phyloP scores from a whole-genome alignment of 306 rosid species.

The Vicia villosa region DNA sequence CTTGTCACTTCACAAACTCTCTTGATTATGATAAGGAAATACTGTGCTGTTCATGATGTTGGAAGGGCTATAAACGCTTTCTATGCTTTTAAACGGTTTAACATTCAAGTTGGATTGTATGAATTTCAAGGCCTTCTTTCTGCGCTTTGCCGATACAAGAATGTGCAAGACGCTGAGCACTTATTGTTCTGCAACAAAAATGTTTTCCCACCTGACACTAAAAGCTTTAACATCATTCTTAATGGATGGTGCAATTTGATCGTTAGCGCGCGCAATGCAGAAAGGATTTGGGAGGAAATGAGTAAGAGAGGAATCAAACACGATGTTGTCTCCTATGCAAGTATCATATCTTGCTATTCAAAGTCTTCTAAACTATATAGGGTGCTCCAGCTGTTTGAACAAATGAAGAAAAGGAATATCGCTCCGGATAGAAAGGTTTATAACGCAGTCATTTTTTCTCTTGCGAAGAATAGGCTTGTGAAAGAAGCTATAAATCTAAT shows the following conservation, averaged over 20 bases:
- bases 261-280: conserved; percentile 62
- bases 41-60: conserved; percentile 75
- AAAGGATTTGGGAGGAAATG: conserved; percentile 88
- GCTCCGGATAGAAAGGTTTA: conserved; percentile 78
- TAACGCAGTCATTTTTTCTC: conserved; percentile 72
- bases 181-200: conserved; percentile 62
- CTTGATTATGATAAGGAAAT: conserved; percentile 76
- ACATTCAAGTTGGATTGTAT: conserved; percentile 55
- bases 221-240: conserved; percentile 86
- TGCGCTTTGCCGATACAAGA: conserved; percentile 88
- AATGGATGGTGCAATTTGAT: conserved; percentile 88
- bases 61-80: conserved; percentile 76
- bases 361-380: conserved; percentile 59
- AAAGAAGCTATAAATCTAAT: conserved; percentile 66
- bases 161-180: conserved; percentile 78
- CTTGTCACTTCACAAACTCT: conserved; percentile 77
- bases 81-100: conserved; percentile 62
- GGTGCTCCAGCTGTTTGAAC: conserved; percentile 65
- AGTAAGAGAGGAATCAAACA: conserved; percentile 58
- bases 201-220: conserved; percentile 62
- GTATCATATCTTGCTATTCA: conserved; percentile 84
- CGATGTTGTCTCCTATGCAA: conserved; percentile 75
- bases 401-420: conserved; percentile 60
- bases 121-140: conserved; percentile 84
- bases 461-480: conserved; percentile 64